Conservation (phyloP, 1,284 basidiomycete genomes). For the Papiliotrema flavescens region DNA sequence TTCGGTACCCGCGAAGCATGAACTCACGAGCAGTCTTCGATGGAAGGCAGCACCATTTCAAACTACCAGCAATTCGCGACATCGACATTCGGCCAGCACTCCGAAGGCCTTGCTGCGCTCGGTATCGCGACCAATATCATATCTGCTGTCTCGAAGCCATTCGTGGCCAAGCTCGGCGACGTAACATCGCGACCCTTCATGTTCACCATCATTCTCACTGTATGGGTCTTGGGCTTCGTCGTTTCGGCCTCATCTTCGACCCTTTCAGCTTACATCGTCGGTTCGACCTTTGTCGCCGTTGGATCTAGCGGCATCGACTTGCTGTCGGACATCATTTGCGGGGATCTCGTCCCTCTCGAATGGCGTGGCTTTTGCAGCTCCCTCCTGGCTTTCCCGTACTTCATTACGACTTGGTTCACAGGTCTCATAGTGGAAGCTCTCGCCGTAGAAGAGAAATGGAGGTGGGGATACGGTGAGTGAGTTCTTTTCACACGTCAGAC, state of each 20-base stretch:
- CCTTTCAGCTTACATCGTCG: slow-evolving; percentile 21
- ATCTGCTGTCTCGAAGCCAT: slow-evolving; percentile 27
- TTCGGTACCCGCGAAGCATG: background rate
- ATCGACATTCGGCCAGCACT: slow-evolving; percentile 26
- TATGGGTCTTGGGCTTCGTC: slow-evolving; percentile 31
- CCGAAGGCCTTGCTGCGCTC: slow-evolving; percentile 25
- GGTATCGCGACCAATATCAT: slow-evolving; percentile 33
- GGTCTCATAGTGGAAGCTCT: slow-evolving; percentile 59
- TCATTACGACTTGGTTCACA: slow-evolving; percentile 42
- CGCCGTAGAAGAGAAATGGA: slow-evolving; percentile 38
- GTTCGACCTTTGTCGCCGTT: slow-evolving; percentile 22
- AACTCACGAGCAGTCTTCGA: background rate
- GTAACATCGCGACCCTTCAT: slow-evolving; percentile 17
- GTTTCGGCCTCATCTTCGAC: slow-evolving; percentile 9
- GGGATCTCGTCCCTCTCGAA: slow-evolving; percentile 67
- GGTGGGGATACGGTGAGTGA: slow-evolving; percentile 66
- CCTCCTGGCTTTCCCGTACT: slow-evolving; percentile 63
- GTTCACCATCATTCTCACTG: slow-evolving; percentile 12
- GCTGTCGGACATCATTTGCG: slow-evolving; percentile 14
- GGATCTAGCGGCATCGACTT: slow-evolving; percentile 29
- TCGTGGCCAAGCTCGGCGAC: slow-evolving; percentile 31
- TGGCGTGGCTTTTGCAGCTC: slow-evolving; percentile 71
- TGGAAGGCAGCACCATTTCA: slow-evolving; percentile 2
- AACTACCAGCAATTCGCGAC: slow-evolving; percentile 22
- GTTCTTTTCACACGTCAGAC: too few relatives aligned